Percentiles rank a stretch among this genome's conserved stretches.
Conservation (phyloP, 2,329 filamentous ascomycete genomes). For the Claviceps purpurea region DNA sequence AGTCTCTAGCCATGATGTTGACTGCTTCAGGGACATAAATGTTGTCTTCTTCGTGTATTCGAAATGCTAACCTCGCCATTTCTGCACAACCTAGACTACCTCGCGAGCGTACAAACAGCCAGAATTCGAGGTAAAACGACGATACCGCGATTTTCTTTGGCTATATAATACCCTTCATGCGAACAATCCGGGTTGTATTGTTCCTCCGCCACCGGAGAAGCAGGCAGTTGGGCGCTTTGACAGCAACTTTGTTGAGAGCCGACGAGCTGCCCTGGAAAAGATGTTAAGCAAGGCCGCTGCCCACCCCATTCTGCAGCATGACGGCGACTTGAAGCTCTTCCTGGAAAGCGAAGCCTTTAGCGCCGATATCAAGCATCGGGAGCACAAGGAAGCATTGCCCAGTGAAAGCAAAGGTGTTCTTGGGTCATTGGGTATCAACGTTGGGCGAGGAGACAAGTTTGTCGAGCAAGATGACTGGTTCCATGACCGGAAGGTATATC, state of each 20-base stretch:
- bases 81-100: conserved; percentile 51
- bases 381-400: conserved; percentile 73
- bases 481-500: conserved; percentile 86
- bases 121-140: conserved; percentile 84
- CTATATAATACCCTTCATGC: conserved; percentile 88
- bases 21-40: too few relatives aligned
- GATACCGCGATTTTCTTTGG: conserved; percentile 96
- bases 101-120: conserved; percentile 90
- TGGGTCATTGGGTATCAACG: conserved; percentile 66
- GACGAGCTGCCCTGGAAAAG: conserved; percentile 81
- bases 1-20: neutral
- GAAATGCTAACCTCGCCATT: neutral
- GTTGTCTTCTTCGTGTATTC: neutral
- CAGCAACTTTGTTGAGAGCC: conserved; percentile 87
- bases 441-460: conserved; percentile 74
- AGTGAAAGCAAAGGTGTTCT: conserved; percentile 90
- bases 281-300: conserved; percentile 95
- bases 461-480: conserved; percentile 99
- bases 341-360: conserved; percentile 94
- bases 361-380: conserved; percentile 94
- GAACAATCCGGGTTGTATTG: conserved; percentile 89
- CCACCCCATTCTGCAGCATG: conserved; percentile 83
- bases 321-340: conserved; percentile 89
- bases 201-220: conserved; percentile 93
- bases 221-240: conserved; percentile 95